Percentiles rank a stretch among this genome's conserved stretches.
These are phyloP conservation scores for Boletus pseudo-olivaceus DNA, from an alignment of 768 basidiomycete species.

Conservation along the genomic window DNA sequence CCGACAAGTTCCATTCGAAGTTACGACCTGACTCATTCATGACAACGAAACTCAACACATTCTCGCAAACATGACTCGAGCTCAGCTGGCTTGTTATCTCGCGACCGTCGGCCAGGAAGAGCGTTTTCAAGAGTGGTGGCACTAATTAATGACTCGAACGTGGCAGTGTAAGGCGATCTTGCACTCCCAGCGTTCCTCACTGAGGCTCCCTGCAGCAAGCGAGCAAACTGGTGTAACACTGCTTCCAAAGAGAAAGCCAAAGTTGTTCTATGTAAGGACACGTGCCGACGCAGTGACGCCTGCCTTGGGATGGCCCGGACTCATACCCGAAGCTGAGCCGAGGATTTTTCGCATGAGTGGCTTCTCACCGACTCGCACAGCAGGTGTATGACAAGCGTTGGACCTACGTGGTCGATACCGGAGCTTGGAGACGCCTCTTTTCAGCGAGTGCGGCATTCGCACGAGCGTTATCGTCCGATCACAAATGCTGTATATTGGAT, in stretches of 20 bases:
- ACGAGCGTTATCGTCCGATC: neutral
- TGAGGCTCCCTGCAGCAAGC: neutral
- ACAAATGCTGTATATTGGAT: neutral
- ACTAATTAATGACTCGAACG: neutral
- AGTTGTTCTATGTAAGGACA: too few species aligned
- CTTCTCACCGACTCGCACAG: neutral
- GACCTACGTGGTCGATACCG: neutral
- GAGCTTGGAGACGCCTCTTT: neutral
- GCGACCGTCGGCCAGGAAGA: too few species aligned
- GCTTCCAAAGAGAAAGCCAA: neutral
- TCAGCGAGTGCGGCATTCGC: neutral
- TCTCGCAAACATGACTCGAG: too few species aligned
- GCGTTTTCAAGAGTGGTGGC: neutral
- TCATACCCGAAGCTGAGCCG: neutral
- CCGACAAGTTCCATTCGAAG: neutral
- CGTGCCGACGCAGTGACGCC: neutral
- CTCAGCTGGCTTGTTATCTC: neutral
- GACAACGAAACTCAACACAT: neutral
- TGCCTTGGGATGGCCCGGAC: neutral
- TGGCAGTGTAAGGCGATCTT: constrained; percentile 4
- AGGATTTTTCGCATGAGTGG: too few species aligned
- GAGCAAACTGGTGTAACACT: constrained; percentile 1
- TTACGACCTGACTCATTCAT: neutral
- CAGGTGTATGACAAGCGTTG: too few species aligned
- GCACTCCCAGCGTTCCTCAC: too few species aligned